phyloP scores from a whole-genome alignment of 148 eudicot genomes.

The Rhododendron griersonianum region DNA sequence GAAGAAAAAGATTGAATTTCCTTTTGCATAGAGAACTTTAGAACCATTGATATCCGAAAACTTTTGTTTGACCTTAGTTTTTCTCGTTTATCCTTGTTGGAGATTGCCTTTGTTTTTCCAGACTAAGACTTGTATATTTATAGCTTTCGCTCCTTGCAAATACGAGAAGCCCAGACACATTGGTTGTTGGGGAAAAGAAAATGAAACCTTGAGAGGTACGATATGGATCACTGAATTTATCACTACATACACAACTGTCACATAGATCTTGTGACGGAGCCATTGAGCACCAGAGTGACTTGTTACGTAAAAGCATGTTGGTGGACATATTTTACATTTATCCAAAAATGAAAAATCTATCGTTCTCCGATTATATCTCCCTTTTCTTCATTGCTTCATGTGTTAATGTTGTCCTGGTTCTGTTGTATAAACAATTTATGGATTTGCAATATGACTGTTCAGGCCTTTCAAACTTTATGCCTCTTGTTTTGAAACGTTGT shows the following conservation, averaged over 20 bases:
- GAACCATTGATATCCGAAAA: neutral
- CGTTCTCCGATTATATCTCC: neutral
- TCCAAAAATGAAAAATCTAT: neutral
- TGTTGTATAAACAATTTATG: neutral
- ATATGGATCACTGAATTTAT: neutral
- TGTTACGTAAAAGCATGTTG: neutral
- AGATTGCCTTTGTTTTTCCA: neutral
- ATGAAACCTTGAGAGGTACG: slow-evolving; percentile 31
- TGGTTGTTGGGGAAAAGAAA: slow-evolving; percentile 91
- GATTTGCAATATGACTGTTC: neutral
- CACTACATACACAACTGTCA: neutral
- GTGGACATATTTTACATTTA: neutral
- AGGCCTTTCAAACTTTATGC: neutral
- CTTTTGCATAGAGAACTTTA: neutral
- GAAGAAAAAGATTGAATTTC: neutral
- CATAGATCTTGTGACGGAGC: neutral
- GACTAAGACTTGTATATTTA: neutral
- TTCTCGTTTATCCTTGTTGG: too few species aligned
- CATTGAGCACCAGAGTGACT: neutral
- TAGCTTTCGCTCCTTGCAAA: slow-evolving; percentile 35
- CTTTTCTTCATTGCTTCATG: neutral
- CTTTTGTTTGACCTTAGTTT: too few species aligned
- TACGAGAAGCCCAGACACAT: slow-evolving; percentile 81
- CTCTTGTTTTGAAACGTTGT: neutral
- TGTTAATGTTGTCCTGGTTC: neutral